Percentiles rank a stretch among this genome's conserved stretches.
phyloP scores from a whole-genome alignment of 495 filamentous ascomycete genomes.

The Penicillium tannophilum region DNA sequence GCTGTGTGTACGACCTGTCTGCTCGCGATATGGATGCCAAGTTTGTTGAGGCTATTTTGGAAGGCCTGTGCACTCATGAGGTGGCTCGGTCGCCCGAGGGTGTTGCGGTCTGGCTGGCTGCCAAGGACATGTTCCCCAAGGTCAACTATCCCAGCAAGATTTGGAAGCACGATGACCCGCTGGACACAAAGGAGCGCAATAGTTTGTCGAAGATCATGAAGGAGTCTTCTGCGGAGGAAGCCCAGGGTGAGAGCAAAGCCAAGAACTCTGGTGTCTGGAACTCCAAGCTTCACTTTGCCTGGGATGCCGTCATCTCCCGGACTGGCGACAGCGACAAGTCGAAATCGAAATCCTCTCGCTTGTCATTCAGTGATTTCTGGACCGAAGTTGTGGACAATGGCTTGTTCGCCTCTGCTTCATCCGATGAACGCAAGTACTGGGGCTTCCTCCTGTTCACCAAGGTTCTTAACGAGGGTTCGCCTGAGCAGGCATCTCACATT shows the following conservation, averaged over 20 bases:
- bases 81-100: slow-evolving; percentile 81
- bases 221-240: slow-evolving; percentile 61
- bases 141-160: slow-evolving; percentile 65
- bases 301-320: slow-evolving; percentile 69
- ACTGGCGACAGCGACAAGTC: slow-evolving; percentile 37
- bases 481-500: slow-evolving; percentile 52
- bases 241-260: slow-evolving; percentile 45
- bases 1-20: slow-evolving; percentile 47
- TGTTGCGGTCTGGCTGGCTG: slow-evolving; percentile 81
- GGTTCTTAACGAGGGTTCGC: slow-evolving; percentile 56
- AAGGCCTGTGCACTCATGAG: slow-evolving; percentile 61
- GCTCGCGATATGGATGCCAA: slow-evolving; percentile 38
- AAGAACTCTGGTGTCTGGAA: slow-evolving; percentile 75
- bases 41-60: slow-evolving; percentile 62
- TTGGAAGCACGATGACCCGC: slow-evolving; percentile 72
- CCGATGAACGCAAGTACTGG: slow-evolving; percentile 84
- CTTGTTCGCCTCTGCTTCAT: slow-evolving; percentile 77
- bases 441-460: slow-evolving; percentile 85
- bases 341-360: slow-evolving; percentile 39
- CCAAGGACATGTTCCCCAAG: slow-evolving; percentile 62
- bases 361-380: slow-evolving; percentile 79
- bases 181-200: slow-evolving; percentile 62
- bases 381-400: slow-evolving; percentile 81
- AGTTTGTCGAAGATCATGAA: slow-evolving; percentile 75
- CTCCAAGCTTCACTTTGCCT: slow-evolving; percentile 82